A percentile compares a stretch with the other conserved stretches of the same genome.
These are phyloP conservation scores for Pleurotus platypus DNA, from an alignment of 768 basidiomycete species.

Conservation along the genomic window DNA sequence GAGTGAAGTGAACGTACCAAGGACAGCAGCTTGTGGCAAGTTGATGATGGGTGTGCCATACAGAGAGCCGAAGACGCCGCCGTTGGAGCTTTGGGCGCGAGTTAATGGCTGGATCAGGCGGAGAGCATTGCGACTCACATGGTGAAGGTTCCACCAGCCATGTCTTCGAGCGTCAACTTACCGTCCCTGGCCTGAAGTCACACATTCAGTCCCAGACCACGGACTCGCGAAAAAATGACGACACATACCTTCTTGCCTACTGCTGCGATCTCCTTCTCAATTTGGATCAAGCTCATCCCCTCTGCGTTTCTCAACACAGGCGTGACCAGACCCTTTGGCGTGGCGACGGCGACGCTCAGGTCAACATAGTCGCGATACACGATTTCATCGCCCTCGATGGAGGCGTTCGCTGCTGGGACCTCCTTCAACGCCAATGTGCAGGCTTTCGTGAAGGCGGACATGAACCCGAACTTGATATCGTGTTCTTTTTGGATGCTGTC, in stretches of 20 bases:
- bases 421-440: slow-evolving; percentile 81
- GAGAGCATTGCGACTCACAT: slow-evolving; percentile 54
- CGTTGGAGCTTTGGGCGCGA: slow-evolving; percentile 72
- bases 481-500: slow-evolving; percentile 85
- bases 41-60: slow-evolving; percentile 99
- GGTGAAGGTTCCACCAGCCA: slow-evolving; percentile 98
- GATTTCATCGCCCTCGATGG: slow-evolving; percentile 91
- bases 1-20: slow-evolving; percentile 47
- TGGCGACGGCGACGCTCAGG: slow-evolving; percentile 93
- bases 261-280: slow-evolving; percentile 89
- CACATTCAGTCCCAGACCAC: too few relatives aligned
- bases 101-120: slow-evolving; percentile 2
- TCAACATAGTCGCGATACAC: slow-evolving; percentile 93
- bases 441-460: slow-evolving; percentile 95
- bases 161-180: slow-evolving; percentile 95
- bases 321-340: slow-evolving; percentile 95
- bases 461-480: slow-evolving; percentile 96
- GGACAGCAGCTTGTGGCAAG: slow-evolving; percentile 89
- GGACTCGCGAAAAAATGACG: background rate
- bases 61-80: slow-evolving; percentile 95
- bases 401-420: slow-evolving; percentile 91
- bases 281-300: slow-evolving; percentile 78
- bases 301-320: slow-evolving; percentile 94
- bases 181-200: slow-evolving; percentile 71
- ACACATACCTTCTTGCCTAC: slow-evolving; percentile 80